A percentile compares a stretch with the other conserved stretches of the same genome.
Conservation (phyloP, 192 early-diverging fungal species). For the Backusella tarrabulga region DNA sequence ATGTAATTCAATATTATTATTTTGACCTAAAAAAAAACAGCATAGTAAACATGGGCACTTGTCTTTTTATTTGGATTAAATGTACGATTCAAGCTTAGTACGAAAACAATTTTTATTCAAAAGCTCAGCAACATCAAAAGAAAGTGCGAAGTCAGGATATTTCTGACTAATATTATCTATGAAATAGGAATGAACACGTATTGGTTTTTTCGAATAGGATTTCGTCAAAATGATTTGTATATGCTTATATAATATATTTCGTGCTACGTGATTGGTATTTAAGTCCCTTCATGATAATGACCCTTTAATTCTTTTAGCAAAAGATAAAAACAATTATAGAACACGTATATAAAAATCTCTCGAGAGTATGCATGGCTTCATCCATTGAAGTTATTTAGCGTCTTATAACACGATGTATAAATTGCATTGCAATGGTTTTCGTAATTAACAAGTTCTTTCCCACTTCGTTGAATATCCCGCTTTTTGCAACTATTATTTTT, state of each 20-base stretch:
- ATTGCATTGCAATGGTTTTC: not conserved
- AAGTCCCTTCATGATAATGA: not conserved
- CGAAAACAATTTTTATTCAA: not conserved
- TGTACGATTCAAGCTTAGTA: not conserved
- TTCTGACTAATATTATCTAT: no score
- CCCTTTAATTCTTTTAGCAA: not conserved
- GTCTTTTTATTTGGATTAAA: not conserved
- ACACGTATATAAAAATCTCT: not conserved
- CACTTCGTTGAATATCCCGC: not conserved
- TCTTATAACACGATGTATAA: not conserved
- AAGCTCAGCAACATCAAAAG: no score
- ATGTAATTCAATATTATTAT: not conserved
- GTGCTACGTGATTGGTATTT: not conserved
- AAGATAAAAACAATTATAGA: not conserved
- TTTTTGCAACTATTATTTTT: not conserved
- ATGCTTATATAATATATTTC: not conserved
- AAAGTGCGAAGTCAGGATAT: no score
- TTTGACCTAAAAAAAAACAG: not conserved
- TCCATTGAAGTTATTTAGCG: not conserved
- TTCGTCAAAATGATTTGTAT: no score
- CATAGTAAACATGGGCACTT: not conserved
- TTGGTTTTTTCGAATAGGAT: no score
- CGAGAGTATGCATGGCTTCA: not conserved
- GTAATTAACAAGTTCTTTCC: not conserved
- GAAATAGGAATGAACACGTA: no score